These are phyloP conservation scores for Pulicaria dysenterica DNA, from an alignment of 129 eudicot genomes.

Conservation along the genomic window DNA sequence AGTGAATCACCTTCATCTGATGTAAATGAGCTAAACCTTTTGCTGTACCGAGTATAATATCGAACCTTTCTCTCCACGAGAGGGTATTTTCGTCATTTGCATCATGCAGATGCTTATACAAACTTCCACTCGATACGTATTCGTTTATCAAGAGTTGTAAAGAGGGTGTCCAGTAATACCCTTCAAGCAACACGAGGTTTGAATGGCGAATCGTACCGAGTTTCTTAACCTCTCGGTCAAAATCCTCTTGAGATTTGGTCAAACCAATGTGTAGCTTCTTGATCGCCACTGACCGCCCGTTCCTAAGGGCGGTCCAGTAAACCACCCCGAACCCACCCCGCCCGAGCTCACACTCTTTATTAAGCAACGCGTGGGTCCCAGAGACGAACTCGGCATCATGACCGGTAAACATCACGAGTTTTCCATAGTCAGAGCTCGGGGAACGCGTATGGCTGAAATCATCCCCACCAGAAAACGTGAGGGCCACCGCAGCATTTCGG, in stretches of 20 bases:
- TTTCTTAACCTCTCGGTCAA: constrained; percentile 70
- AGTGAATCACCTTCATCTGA: constrained; percentile 62
- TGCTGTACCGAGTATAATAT: constrained; percentile 68
- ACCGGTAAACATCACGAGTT: constrained; percentile 87
- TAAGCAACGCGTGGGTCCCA: constrained; percentile 76
- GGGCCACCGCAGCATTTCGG: constrained; percentile 52
- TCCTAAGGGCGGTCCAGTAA: constrained; percentile 65
- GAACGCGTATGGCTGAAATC: constrained; percentile 73
- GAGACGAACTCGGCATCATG: constrained; percentile 66
- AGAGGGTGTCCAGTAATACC: constrained; percentile 90
- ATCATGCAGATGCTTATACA: constrained; percentile 82
- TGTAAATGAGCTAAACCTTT: constrained; percentile 90
- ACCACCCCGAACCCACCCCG: constrained; percentile 94
- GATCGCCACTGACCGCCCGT: constrained; percentile 78
- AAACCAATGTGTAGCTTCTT: constrained; percentile 77
- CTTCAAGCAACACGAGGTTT: constrained; percentile 73
- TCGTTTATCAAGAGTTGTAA: constrained; percentile 81
- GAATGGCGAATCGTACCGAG: constrained; percentile 68
- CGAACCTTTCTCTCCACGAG: constrained; percentile 82
- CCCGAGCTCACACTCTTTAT: constrained; percentile 80
- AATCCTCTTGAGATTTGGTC: constrained; percentile 78
- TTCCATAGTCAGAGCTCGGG: constrained; percentile 76
- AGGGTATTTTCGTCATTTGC: constrained; percentile 41
- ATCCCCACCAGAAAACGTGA: constrained; percentile 60
- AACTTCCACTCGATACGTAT: constrained; percentile 64